Conservation (phyloP, 768 basidiomycete species). For the Calocera viscosa region DNA sequence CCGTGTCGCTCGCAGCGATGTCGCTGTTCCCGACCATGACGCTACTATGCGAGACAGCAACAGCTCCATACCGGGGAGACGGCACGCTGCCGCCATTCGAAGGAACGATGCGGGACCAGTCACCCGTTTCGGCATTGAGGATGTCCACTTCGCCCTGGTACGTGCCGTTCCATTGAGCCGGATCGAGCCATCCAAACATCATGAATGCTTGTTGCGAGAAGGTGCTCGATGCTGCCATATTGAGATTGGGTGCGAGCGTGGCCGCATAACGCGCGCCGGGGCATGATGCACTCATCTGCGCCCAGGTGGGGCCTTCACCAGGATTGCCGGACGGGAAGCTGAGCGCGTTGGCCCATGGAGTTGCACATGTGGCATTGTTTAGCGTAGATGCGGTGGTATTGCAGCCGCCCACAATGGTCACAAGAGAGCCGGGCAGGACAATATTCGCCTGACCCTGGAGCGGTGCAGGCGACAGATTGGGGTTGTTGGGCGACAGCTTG, state of each 20-base stretch:
- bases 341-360: constrained; percentile 46
- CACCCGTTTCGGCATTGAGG: constrained; percentile 21
- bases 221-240: constrained; percentile 39
- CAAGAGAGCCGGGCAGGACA: constrained; percentile 30
- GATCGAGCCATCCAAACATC: constrained; percentile 54
- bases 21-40: constrained; percentile 20
- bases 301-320: constrained; percentile 18
- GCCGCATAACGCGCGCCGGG: constrained; percentile 43
- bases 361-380: constrained; percentile 42
- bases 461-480: constrained; percentile 24
- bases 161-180: constrained; percentile 50
- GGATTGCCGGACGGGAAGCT: constrained; percentile 27
- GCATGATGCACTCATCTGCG: constrained; percentile 38
- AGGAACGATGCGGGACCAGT: not conserved
- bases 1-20: constrained; percentile 40
- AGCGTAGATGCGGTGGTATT: constrained; percentile 27
- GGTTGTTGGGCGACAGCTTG: constrained; percentile 24
- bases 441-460: constrained; percentile 44
- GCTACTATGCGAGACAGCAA: constrained; percentile 41
- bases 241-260: constrained; percentile 49
- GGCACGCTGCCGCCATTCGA: constrained; percentile 59
- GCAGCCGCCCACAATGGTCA: constrained; percentile 43
- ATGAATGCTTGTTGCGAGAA: constrained; percentile 57
- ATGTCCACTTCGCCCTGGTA: constrained; percentile 58
- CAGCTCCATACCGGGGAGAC: constrained; percentile 57